A percentile compares a stretch with the other conserved stretches of the same genome.
Conservation (phyloP, 2,329 filamentous ascomycete genomes). For the Corynespora cassiicola region DNA sequence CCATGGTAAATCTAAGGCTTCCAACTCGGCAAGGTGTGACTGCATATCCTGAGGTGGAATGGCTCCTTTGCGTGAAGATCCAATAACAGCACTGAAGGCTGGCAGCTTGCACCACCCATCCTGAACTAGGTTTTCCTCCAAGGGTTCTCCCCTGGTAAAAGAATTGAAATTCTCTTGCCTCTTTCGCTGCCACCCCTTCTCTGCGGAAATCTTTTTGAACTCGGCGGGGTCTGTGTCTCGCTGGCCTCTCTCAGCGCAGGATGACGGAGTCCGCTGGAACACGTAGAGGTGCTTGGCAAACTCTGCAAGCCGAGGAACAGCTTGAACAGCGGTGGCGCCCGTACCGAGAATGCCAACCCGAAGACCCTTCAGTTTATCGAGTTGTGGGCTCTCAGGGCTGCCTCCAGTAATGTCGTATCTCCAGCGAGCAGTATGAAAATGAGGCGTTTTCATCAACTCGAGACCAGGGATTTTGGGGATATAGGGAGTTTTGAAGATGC, state of each 20-base stretch:
- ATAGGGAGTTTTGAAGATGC: slow-evolving; percentile 48
- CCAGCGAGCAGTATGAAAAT: slow-evolving; percentile 52
- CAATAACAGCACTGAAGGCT: slow-evolving; percentile 44
- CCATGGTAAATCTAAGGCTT: slow-evolving; percentile 49
- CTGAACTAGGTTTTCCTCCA: slow-evolving; percentile 48
- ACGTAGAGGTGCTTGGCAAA: slow-evolving; percentile 43
- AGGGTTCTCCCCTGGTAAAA: slow-evolving; percentile 35
- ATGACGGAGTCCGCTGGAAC: slow-evolving; percentile 50
- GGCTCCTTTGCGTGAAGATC: slow-evolving; percentile 11
- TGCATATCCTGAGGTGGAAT: slow-evolving; percentile 31
- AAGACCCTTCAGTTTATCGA: slow-evolving; percentile 41
- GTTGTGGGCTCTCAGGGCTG: slow-evolving; percentile 16
- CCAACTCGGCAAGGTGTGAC: slow-evolving; percentile 32
- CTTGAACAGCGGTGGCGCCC: slow-evolving; percentile 50
- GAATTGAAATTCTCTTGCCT: slow-evolving; percentile 54
- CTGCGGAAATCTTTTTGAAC: slow-evolving; percentile 40
- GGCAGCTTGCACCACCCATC: slow-evolving; percentile 54
- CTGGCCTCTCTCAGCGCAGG: slow-evolving; percentile 39
- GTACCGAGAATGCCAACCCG: slow-evolving; percentile 51
- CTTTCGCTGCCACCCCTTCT: slow-evolving; percentile 56
- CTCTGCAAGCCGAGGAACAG: slow-evolving; percentile 45
- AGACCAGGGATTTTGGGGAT: slow-evolving; percentile 50
- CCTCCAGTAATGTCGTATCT: slow-evolving; percentile 50
- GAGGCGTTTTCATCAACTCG: slow-evolving; percentile 45
- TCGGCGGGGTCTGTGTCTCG: slow-evolving; percentile 48